Conservation (phyloP, 2,329 filamentous ascomycete species). For the Penicillium brasilianum region DNA sequence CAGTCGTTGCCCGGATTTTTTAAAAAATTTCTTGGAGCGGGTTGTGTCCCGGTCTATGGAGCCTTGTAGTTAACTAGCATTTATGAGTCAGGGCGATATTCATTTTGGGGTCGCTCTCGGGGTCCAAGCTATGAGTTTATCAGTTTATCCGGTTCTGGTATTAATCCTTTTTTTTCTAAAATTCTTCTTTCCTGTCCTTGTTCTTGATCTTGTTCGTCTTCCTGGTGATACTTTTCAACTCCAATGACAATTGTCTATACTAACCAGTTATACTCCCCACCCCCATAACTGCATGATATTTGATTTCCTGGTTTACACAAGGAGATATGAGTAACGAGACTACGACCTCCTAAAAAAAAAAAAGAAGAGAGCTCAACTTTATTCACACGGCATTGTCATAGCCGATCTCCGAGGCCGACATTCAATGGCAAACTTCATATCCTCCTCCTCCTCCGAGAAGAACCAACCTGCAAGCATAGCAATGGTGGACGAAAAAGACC, state of each 20-base stretch:
- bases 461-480: background rate
- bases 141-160: background rate
- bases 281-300: background rate
- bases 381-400: background rate
- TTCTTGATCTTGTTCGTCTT: no score
- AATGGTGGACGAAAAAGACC: conserved; percentile 14
- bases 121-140: background rate
- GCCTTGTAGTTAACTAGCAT: background rate
- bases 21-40: no score
- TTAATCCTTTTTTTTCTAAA: background rate
- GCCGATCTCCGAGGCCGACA: background rate
- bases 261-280: background rate
- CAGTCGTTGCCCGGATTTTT: no score
- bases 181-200: background rate
- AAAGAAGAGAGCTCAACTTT: background rate
- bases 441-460: background rate
- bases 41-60: background rate
- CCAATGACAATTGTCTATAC: background rate
- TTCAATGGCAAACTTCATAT: background rate
- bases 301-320: background rate
- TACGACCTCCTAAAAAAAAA: background rate
- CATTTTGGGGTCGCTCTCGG: background rate
- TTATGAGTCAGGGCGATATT: conserved; percentile 13
- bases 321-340: conserved; percentile 10
- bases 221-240: background rate